Evolutionary conservation across 345 rosid species (phyloP).

Genomic region (Lumnitzera racemosa): DNA sequence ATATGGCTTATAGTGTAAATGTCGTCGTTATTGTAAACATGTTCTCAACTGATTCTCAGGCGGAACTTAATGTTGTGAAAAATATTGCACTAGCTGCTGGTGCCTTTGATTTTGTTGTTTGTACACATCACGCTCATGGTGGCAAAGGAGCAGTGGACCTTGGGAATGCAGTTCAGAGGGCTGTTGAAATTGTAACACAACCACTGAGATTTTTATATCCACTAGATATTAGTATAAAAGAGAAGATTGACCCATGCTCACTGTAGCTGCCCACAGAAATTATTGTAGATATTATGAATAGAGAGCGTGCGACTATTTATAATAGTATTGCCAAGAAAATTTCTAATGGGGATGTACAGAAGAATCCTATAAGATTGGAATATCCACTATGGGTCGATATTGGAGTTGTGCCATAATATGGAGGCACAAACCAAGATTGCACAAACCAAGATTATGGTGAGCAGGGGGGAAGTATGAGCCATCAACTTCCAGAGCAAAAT

Average conservation of each 20-base stretch:
- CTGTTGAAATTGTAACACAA: constrained; percentile 63
- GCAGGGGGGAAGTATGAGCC: no score
- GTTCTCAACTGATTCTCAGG: constrained; percentile 85
- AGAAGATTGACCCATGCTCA: constrained; percentile 43
- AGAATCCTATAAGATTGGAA: no score
- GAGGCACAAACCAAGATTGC: no score
- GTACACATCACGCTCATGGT: constrained; percentile 95
- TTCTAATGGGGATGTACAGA: no score
- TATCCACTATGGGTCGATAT: no score
- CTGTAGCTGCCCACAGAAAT: no score
- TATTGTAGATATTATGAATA: no score
- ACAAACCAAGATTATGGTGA: no score
- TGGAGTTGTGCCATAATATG: no score
- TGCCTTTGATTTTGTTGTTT: constrained; percentile 84
- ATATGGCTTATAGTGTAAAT: constrained; percentile 82
- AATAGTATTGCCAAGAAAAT: no score
- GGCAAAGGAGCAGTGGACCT: constrained; percentile 99
- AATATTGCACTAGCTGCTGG: constrained; percentile 78
- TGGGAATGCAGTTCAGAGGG: constrained; percentile 85
- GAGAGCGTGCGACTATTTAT: no score
- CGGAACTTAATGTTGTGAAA: constrained; percentile 83
- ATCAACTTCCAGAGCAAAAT: no score
- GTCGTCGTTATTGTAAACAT: constrained; percentile 94
- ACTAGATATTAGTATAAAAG: constrained; percentile 70
- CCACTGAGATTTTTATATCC: constrained; percentile 77